Base-by-base conservation (phyloP, 306 rosid genomes). In the Alnus rubra region DNA sequence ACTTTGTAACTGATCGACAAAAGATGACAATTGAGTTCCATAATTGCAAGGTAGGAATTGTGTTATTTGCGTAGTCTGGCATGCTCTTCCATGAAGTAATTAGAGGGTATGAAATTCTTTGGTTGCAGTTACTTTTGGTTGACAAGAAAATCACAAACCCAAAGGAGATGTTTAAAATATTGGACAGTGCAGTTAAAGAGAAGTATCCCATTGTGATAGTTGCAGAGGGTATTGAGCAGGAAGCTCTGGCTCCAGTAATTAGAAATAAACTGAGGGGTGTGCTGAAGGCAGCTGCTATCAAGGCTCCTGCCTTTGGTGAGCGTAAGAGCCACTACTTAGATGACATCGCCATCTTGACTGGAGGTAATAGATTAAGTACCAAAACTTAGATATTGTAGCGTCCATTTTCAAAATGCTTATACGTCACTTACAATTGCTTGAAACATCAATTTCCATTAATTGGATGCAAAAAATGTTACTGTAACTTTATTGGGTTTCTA, bases 271-370 rank as follows among this genome's bases (percentile, higher is more conserved):
- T 94, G 64, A 88, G 67, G 75, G 97, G 98, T 31, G 88, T 84
- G 62, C 88, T 92, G 71, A 87, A 89, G 88, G 98, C 90, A 71
- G 97, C 87, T 47, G 98, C 97, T 76, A 86, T 89, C 74, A 94
- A 92, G 84, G 98, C 97, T 78, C 98, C 97, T 33, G 92, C 97
- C 76, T 94, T 94, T n/a, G 95, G 95, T 18, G 97, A 89, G 87
- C 92, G 90, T 84, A 94, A 92, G 87, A 94, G 84, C 76, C 91
- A 89, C 81, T 91, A 80, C 85, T 87, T 94, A 80, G 97, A 94
- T 74, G 98, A 92, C 80, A 89, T 94, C 75, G 97, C 98, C 88
- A 92, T 86, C 88, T 90, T 92, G 86, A 92, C 97, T 10, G 97
- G 98, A 90, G 98, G 98, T 92, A 92, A 81, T 62, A 65, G 74